Evolutionary conservation across 768 basidiomycete species (phyloP).

Genomic region (Myochromella boudieri): DNA sequence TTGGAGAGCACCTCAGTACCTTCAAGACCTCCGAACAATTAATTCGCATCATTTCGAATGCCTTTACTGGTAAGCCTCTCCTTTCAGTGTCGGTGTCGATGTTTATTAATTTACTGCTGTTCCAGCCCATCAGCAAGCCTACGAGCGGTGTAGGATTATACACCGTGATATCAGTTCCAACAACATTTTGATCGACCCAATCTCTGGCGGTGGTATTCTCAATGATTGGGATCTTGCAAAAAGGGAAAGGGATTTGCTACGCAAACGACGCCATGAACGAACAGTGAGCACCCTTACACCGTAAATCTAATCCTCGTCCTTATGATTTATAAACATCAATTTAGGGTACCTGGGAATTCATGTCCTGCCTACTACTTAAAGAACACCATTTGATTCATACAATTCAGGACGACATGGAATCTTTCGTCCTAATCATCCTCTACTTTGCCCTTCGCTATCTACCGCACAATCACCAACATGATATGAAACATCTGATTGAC

Average conservation of each 20-base stretch:
- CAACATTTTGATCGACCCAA: constrained; percentile 11
- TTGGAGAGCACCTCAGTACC: constrained; percentile 12
- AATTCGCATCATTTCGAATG: constrained; percentile 20
- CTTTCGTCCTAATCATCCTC: constrained; percentile 10
- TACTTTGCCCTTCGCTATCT: constrained; percentile 12
- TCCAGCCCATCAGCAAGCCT: constrained; percentile 11
- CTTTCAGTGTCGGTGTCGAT: not conserved
- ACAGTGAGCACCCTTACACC: constrained; percentile 7
- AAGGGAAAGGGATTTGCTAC: not conserved
- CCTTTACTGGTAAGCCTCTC: constrained; percentile 19
- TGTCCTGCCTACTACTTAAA: constrained; percentile 8
- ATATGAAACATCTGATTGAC: not conserved
- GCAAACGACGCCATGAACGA: not conserved
- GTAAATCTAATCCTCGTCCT: not conserved
- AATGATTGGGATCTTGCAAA: constrained; percentile 19
- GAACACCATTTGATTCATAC: not conserved
- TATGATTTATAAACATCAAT: not conserved
- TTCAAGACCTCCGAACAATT: constrained; percentile 19
- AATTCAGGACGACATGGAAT: constrained; percentile 15
- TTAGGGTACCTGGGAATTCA: constrained; percentile 17
- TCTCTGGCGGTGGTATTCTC: constrained; percentile 9
- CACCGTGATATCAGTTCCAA: constrained; percentile 13
- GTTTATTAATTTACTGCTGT: not conserved
- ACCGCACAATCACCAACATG: not conserved
- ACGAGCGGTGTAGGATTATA: constrained; percentile 3